Base-by-base conservation (phyloP, 108 stramenopile species). In the Cyclotella sp. region DNA sequence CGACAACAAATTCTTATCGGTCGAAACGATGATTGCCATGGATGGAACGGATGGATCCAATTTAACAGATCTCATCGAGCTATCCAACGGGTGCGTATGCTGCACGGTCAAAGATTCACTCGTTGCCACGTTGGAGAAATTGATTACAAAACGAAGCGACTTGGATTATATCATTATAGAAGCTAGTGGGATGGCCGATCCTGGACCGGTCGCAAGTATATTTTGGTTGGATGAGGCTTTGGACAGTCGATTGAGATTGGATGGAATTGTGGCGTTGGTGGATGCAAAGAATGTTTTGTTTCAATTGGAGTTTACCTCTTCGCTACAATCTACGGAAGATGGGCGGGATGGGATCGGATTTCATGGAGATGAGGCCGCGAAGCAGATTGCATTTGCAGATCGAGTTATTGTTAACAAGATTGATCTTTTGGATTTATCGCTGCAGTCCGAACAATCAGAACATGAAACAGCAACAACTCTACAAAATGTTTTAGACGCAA, bases 61-160 rank as follows among this genome's bases (percentile, higher is more conserved):
- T 46, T 67, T 91, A 7, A 69, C 84, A 24, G 97, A 97, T 49
- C 83, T 94, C 11, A 90, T 97, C 65, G 95, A 96, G 81, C 68
- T 97, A 26, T 86, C 88, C 4, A 96, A 96, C 78, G 97, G 96
- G 53, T 97, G 96, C 62, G 78, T 94, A 4, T 97, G 90, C 76
- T 97, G 98, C 72, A 95, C 95, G 27, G 94, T 98, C 64, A 91
- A 94, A 52, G 94, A 97, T 73, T 85, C 93, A 21, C 68, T 97
- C 9, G 89, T 93, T 1, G 60, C 54, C 13, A 91, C 92, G 8
- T 72, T 94, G 52, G 90, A 93, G 65, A 74, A 62, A 44, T 63
- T 97, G 27, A 11, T 92, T 8, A 70, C 68, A 24, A 92, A 85
- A 66, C 78, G 84, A 44, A 53, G 73, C 46, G 90, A 92, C 57